Evolutionary conservation across 495 filamentous ascomycete genomes (phyloP).

Genomic region (Tetracladium setigerum): DNA sequence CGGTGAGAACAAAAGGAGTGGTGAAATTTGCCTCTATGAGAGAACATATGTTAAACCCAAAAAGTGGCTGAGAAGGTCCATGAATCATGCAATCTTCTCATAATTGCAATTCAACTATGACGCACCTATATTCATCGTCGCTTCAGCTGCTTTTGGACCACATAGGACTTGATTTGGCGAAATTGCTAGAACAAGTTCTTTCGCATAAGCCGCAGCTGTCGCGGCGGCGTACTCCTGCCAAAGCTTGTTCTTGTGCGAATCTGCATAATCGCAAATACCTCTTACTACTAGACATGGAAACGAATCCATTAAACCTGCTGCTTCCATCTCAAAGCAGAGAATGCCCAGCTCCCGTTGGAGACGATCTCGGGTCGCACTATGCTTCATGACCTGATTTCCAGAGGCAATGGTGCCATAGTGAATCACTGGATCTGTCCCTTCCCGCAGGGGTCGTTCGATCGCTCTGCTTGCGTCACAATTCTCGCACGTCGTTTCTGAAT

Average conservation of each 20-base stretch:
- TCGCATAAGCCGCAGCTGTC: constrained; percentile 25
- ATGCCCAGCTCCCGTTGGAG: constrained; percentile 12
- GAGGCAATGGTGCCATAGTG: constrained; percentile 27
- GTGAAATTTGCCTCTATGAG: too few relatives aligned
- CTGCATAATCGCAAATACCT: constrained; percentile 31
- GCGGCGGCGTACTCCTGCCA: constrained; percentile 30
- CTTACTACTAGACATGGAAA: constrained; percentile 31
- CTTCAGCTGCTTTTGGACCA: too few relatives aligned
- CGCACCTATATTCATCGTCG: too few relatives aligned
- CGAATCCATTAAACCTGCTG: constrained; percentile 32
- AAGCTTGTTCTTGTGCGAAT: constrained; percentile 31
- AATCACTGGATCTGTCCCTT: constrained; percentile 17
- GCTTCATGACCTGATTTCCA: constrained; percentile 19
- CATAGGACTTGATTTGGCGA: too few relatives aligned
- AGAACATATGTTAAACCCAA: too few relatives aligned
- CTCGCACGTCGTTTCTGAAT: constrained; percentile 10
- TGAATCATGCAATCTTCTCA: too few relatives aligned
- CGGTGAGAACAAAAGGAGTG: too few relatives aligned
- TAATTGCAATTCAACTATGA: too few relatives aligned
- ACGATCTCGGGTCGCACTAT: constrained; percentile 6
- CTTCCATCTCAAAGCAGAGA: constrained; percentile 40
- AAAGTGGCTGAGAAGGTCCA: too few relatives aligned
- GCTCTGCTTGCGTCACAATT: constrained; percentile 15
- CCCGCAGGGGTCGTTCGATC: constrained; percentile 14
- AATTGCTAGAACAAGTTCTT: too few relatives aligned